Evolutionary conservation across 257 asterid species (phyloP).

Genomic region (Jacaranda copaia): DNA sequence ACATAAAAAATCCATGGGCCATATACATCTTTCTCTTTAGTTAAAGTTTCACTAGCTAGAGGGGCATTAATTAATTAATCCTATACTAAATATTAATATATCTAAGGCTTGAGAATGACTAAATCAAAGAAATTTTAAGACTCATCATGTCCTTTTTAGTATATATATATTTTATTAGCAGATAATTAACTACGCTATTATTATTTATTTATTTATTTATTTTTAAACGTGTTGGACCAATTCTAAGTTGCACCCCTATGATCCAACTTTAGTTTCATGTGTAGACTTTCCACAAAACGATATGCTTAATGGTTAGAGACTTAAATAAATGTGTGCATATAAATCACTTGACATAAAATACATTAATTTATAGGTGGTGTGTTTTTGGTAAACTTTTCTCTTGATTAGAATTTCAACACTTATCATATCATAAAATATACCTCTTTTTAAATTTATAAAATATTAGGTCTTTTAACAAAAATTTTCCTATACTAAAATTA

Average conservation of each 20-base stretch:
- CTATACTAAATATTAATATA: background rate
- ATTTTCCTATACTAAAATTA: too few species aligned
- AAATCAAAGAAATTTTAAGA: constrained; percentile 29
- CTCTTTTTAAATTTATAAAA: too few species aligned
- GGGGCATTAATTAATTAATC: constrained; percentile 24
- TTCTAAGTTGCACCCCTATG: background rate
- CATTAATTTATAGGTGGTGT: too few species aligned
- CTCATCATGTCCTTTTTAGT: constrained; percentile 27
- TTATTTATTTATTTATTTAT: background rate
- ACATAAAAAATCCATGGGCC: constrained; percentile 16
- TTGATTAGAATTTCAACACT: too few species aligned
- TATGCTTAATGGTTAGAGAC: too few species aligned
- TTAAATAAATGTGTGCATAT: too few species aligned
- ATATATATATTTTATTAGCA: constrained; percentile 29
- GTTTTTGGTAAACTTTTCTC: too few species aligned
- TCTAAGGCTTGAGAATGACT: constrained; percentile 1
- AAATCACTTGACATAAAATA: too few species aligned
- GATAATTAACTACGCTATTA: constrained; percentile 14
- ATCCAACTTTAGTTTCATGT: background rate
- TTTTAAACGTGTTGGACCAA: constrained; percentile 15
- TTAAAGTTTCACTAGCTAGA: constrained; percentile 13
- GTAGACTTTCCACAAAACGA: background rate
- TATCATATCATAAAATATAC: too few species aligned
- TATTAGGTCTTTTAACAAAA: too few species aligned
- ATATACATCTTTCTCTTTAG: constrained; percentile 20